Evolutionary conservation across 2,329 filamentous ascomycete species (phyloP).

Genomic region (Penicillium sp.): DNA sequence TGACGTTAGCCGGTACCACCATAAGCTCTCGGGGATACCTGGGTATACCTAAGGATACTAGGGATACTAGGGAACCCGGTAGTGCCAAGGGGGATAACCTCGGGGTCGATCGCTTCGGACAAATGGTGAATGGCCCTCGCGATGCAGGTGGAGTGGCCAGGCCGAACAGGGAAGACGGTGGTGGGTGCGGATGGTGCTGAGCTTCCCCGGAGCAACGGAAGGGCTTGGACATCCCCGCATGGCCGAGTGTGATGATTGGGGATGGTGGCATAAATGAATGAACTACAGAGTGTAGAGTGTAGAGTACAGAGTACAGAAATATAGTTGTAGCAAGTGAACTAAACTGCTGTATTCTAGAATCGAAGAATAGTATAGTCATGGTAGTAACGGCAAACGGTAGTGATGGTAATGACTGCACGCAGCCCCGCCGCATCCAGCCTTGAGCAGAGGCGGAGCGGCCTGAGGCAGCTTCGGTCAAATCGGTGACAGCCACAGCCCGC

Average conservation of each 20-base stretch:
- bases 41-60: too few species aligned
- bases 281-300: not conserved
- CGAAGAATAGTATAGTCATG: too few species aligned
- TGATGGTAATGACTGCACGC: too few species aligned
- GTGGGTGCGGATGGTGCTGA: conserved; percentile 5
- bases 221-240: conserved; percentile 37
- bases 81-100: conserved; percentile 6
- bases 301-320: too few species aligned
- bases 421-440: conserved; percentile 5
- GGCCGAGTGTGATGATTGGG: conserved; percentile 27
- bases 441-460: too few species aligned
- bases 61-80: too few species aligned
- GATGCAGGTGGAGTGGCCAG: not conserved
- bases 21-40: not conserved
- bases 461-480: too few species aligned
- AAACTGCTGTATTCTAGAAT: too few species aligned
- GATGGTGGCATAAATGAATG: not conserved
- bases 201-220: conserved; percentile 44
- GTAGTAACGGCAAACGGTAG: too few species aligned
- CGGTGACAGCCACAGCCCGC: conserved; percentile 3
- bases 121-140: not conserved
- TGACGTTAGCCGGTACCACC: too few species aligned
- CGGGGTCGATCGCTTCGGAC: conserved; percentile 15
- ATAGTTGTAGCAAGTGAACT: too few species aligned
- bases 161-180: not conserved